Percentiles rank a stretch among this genome's conserved stretches.
phyloP scores from a whole-genome alignment of 2,329 filamentous ascomycete genomes.

The Neonectria faginata region DNA sequence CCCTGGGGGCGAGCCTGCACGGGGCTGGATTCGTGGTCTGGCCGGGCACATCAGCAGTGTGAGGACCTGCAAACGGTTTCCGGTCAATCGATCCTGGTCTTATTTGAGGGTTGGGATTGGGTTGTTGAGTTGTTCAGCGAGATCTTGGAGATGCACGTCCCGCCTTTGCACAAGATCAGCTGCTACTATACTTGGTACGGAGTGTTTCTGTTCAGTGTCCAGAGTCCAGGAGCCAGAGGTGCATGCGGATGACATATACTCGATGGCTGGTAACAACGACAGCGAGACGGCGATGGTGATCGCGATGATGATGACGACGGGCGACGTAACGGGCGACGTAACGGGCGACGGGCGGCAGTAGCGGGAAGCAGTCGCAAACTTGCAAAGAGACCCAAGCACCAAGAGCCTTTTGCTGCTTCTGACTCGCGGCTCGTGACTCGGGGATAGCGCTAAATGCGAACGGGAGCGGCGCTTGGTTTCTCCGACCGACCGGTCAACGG shows the following conservation, averaged over 20 bases:
- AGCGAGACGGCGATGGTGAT: neutral
- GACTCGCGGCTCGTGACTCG: conserved; percentile 7
- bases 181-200: conserved; percentile 5
- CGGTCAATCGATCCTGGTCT: conserved; percentile 8
- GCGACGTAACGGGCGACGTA: neutral
- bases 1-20: conserved; percentile 33
- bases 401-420: conserved; percentile 16
- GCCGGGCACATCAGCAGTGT: conserved; percentile 16
- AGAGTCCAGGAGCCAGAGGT: neutral
- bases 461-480: conserved; percentile 27
- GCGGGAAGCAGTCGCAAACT: neutral
- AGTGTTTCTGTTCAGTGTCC: conserved; percentile 12
- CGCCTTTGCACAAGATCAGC: conserved; percentile 26
- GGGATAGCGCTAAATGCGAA: conserved; percentile 11
- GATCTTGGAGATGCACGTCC: conserved; percentile 38
- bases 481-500: conserved; percentile 16
- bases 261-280: neutral
- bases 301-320: conserved; percentile 8
- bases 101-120: conserved; percentile 7
- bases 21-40: conserved; percentile 43
- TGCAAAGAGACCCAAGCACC: neutral
- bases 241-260: conserved; percentile 1
- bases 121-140: conserved; percentile 20
- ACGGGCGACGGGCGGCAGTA: neutral
- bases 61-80: conserved; percentile 32